These are phyloP conservation scores for Cystobasidium pallidum DNA, from an alignment of 1,284 basidiomycete genomes.

Conservation along the genomic window DNA sequence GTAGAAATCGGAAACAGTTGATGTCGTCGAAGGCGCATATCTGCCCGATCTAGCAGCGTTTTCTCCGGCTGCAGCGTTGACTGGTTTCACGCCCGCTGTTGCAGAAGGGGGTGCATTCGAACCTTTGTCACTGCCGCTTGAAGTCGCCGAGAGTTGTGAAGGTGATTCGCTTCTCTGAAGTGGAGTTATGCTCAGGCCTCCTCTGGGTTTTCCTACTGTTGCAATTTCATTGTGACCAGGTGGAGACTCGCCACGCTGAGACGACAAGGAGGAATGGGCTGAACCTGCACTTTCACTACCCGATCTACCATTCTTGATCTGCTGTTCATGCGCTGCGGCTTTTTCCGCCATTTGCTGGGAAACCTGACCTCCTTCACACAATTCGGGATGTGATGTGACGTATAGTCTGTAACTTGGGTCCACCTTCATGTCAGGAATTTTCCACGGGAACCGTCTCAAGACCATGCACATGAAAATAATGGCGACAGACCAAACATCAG, in stretches of 20 bases:
- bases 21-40: slow-evolving; percentile 16
- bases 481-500: slow-evolving; percentile 97
- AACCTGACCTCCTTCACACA: slow-evolving; percentile 60
- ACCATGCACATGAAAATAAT: slow-evolving; percentile 99
- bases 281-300: slow-evolving; percentile 11
- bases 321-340: slow-evolving; percentile 12
- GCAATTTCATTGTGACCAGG: not conserved
- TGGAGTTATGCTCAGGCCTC: slow-evolving; percentile 47
- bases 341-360: slow-evolving; percentile 23
- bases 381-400: slow-evolving; percentile 86
- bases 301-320: slow-evolving; percentile 7
- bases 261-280: slow-evolving; percentile 20
- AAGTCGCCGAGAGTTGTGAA: slow-evolving; percentile 27
- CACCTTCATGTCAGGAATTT: slow-evolving; percentile 90
- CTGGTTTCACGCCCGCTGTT: not conserved
- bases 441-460: slow-evolving; percentile 97
- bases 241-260: slow-evolving; percentile 15
- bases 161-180: slow-evolving; percentile 47
- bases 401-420: slow-evolving; percentile 91
- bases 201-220: slow-evolving; percentile 21
- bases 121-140: slow-evolving; percentile 32
- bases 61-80: not conserved
- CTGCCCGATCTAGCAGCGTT: not conserved
- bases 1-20: slow-evolving; percentile 22
- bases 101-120: slow-evolving; percentile 6